These are phyloP conservation scores for Colletotrichum salicis DNA, from an alignment of 2,329 filamentous ascomycete genomes.

Conservation along the genomic window DNA sequence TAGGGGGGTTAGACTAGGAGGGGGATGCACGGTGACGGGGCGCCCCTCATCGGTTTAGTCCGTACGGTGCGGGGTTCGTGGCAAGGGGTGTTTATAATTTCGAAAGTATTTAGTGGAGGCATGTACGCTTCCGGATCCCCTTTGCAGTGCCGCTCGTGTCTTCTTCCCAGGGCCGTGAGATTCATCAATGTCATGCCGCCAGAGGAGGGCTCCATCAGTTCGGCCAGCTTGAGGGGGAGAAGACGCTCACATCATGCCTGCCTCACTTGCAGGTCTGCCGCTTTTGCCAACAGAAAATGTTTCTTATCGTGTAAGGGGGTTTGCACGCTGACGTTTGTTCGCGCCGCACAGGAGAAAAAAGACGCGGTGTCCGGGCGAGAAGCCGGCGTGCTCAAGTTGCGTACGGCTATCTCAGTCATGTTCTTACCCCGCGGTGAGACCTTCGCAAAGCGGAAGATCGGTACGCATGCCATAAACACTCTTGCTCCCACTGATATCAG, in stretches of 20 bases:
- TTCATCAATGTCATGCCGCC: constrained; percentile 43
- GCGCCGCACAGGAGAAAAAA: constrained; percentile 55
- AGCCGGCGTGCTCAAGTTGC: constrained; percentile 62
- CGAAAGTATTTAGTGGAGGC: constrained; percentile 28
- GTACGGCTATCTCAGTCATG: constrained; percentile 59
- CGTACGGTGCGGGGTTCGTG: constrained; percentile 9
- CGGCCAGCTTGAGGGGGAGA: constrained; percentile 45
- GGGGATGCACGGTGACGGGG: constrained; percentile 7
- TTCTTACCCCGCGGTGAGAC: constrained; percentile 53
- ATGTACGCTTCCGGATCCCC: constrained; percentile 3
- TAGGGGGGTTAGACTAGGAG: constrained; percentile 1
- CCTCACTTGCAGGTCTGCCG: constrained; percentile 59
- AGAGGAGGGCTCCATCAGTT: constrained; percentile 41
- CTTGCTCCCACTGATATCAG: neutral
- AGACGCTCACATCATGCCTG: constrained; percentile 54
- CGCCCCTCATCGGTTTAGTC: constrained; percentile 11
- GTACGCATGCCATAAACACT: constrained; percentile 44
- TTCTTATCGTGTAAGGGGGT: neutral
- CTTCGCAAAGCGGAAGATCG: constrained; percentile 54
- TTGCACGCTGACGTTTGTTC: constrained; percentile 26
- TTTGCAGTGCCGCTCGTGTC: constrained; percentile 19
- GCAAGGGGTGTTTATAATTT: neutral
- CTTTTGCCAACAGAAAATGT: neutral
- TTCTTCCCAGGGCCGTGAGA: constrained; percentile 18
- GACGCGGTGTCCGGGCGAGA: constrained; percentile 62